Conservation (phyloP, 2,329 filamentous ascomycete species). For the Westerdykella aurantiaca region DNA sequence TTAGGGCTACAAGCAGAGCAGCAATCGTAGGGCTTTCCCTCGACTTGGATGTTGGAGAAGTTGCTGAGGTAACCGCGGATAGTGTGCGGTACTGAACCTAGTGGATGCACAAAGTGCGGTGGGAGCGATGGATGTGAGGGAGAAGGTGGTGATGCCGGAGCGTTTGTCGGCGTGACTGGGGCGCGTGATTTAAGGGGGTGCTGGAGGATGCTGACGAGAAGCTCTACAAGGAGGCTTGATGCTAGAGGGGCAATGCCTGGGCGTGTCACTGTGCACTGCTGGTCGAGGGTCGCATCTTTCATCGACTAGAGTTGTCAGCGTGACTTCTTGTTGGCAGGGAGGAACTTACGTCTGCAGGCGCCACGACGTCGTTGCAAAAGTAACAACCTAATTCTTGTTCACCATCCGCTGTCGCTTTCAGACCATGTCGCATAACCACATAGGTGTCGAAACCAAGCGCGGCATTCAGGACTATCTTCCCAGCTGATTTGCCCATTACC, state of each 20-base stretch:
- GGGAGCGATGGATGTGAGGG: conserved; percentile 28
- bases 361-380: conserved; percentile 97
- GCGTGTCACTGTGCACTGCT: conserved; percentile 95
- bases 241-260: conserved; percentile 90
- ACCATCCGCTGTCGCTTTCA: conserved; percentile 46
- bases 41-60: conserved; percentile 68
- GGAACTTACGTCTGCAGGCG: conserved; percentile 76
- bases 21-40: conserved; percentile 68
- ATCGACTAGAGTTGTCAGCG: conserved; percentile 59
- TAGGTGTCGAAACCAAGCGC: conserved; percentile 95
- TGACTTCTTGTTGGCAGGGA: neutral
- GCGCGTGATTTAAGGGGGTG: conserved; percentile 46
- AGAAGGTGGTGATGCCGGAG: conserved; percentile 4
- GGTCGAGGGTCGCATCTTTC: conserved; percentile 91
- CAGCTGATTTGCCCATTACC: conserved; percentile 86
- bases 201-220: conserved; percentile 81
- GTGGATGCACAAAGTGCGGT: conserved; percentile 51
- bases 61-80: conserved; percentile 70
- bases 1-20: conserved; percentile 74
- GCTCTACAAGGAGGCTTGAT: conserved; percentile 82
- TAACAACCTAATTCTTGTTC: conserved; percentile 80
- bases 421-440: conserved; percentile 93
- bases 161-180: conserved; percentile 15
- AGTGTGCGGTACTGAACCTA: conserved; percentile 70
- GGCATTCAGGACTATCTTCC: conserved; percentile 95